Percentiles rank a stretch among this genome's conserved stretches.
Evolutionary conservation across 768 basidiomycete genomes (phyloP).

Genomic region (Chalciporus chontae): DNA sequence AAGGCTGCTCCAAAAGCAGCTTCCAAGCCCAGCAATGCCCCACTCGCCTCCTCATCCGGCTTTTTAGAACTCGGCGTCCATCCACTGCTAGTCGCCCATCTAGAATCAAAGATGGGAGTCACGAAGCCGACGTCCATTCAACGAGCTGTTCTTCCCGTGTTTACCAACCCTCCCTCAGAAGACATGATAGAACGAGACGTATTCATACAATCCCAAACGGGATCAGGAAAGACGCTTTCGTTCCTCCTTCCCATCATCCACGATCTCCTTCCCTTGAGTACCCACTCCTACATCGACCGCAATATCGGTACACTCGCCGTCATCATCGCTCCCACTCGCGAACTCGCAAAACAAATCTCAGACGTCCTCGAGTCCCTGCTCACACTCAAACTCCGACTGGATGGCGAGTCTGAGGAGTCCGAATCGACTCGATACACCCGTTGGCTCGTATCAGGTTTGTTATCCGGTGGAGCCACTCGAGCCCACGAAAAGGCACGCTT

Average conservation of each 20-base stretch:
- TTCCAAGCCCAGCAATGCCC: constrained; percentile 76
- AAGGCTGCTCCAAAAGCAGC: constrained; percentile 22
- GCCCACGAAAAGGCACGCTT: constrained; percentile 94
- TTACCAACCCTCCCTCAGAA: constrained; percentile 44
- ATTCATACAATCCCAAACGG: constrained; percentile 95
- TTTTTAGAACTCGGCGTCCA: constrained; percentile 83
- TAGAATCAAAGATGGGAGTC: constrained; percentile 77
- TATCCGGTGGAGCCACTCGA: constrained; percentile 92
- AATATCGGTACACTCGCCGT: constrained; percentile 93
- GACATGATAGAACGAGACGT: constrained; percentile 58
- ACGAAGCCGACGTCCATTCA: constrained; percentile 89
- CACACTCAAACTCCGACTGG: constrained; percentile 65
- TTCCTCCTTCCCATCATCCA: constrained; percentile 95
- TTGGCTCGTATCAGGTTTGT: constrained; percentile 90
- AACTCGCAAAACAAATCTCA: constrained; percentile 94
- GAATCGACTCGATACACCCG: constrained; percentile 59
- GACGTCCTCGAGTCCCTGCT: constrained; percentile 88
- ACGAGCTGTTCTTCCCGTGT: constrained; percentile 60
- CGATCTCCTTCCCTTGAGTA: constrained; percentile 86
- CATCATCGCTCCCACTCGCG: constrained; percentile 92
- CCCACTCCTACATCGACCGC: constrained; percentile 90
- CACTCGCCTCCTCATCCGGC: constrained; percentile 67
- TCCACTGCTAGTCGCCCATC: constrained; percentile 73
- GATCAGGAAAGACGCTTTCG: constrained; percentile 93
- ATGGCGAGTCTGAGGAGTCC: constrained; percentile 50